Base-by-base conservation (phyloP, 2,329 filamentous ascomycete species). In the Neopestalotiopsis clavispora region DNA sequence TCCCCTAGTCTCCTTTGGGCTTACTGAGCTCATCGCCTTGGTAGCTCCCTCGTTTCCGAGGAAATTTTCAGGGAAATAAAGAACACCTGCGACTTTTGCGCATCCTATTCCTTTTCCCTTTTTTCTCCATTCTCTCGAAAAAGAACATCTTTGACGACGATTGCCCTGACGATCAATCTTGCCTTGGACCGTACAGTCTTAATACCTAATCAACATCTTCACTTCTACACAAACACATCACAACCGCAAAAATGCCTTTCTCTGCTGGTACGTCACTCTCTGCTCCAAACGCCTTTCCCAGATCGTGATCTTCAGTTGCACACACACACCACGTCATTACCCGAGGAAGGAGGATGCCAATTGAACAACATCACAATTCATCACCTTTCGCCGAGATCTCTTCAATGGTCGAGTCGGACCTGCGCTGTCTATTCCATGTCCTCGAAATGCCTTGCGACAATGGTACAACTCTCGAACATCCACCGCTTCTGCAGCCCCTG, bases 161-260 rank as follows among this genome's bases (percentile, higher is more conserved):
- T 59, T 42, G 32, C 52, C 45, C 30, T 52, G 57, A 67, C 66
- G 66, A 63, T 56, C 66, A 28, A 23, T 20, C 34, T 52, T 20
- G 49, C 42, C 67, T 60, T 59, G 23, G 23, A 34, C 71, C 73
- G 67, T 67, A 66, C 40, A 34, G 68, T 62, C 71, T 66, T 76
- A 72, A 75, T 76, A 69, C 71, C 67, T 77, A 76, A 75, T 78
- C 69, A 67, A 71, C 72, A 70, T 65, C 70, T 68, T 70, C 72
- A 40, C 68, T 74, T 68, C 66, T 72, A 76, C 77, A 80, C 74
- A 78, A 60, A 65, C 67, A 62, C 65, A 65, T 70, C 60, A 67
- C 63, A 67, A 79, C 80, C 78, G 77, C 72, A 78, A 85, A 81
- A 78, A 84, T 84, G 79, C 75, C 73, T 78, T 81, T 79, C 78